These are phyloP conservation scores for Aspergillus panamensis DNA, from an alignment of 495 filamentous ascomycete species.

Conservation along the genomic window DNA sequence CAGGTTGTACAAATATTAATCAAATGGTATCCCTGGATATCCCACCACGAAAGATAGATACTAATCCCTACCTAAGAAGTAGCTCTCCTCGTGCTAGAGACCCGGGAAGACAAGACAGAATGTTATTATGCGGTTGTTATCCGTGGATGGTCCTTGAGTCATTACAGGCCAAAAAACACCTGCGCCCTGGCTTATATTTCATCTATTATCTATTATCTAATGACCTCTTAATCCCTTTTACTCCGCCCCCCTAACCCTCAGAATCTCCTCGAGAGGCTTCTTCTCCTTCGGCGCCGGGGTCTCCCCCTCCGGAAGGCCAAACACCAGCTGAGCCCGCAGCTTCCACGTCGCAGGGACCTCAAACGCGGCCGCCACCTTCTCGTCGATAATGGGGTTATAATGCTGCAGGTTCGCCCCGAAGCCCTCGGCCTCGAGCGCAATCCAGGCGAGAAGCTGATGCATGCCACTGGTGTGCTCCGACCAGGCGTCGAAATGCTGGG, in stretches of 20 bases:
- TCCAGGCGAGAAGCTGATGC: constrained; percentile 39
- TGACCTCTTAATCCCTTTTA: too few relatives aligned
- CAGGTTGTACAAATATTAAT: too few relatives aligned
- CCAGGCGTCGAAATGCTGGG: constrained; percentile 33
- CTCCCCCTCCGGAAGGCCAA: constrained; percentile 25
- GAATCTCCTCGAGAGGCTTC: constrained; percentile 8
- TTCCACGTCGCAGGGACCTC: constrained; percentile 30
- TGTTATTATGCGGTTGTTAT: too few relatives aligned
- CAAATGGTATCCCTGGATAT: too few relatives aligned
- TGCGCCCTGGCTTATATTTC: too few relatives aligned
- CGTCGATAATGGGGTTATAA: constrained; percentile 36
- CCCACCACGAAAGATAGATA: too few relatives aligned
- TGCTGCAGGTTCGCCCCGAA: constrained; percentile 43
- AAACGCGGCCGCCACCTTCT: constrained; percentile 25
- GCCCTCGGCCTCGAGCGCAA: constrained; percentile 36
- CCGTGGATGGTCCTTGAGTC: too few relatives aligned
- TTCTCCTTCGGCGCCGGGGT: constrained; percentile 3
- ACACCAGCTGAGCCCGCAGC: constrained; percentile 38
- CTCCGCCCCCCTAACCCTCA: neutral
- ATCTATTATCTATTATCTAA: too few relatives aligned
- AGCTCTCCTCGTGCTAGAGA: too few relatives aligned
- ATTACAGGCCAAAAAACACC: too few relatives aligned
- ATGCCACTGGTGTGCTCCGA: constrained; percentile 38
- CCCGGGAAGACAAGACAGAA: too few relatives aligned
- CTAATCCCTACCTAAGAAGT: too few relatives aligned